Evolutionary conservation across 2,329 filamentous ascomycete genomes (phyloP), one percentile per base, ranked within the genome.

Genomic region (Calonectria pteridis): DNA sequence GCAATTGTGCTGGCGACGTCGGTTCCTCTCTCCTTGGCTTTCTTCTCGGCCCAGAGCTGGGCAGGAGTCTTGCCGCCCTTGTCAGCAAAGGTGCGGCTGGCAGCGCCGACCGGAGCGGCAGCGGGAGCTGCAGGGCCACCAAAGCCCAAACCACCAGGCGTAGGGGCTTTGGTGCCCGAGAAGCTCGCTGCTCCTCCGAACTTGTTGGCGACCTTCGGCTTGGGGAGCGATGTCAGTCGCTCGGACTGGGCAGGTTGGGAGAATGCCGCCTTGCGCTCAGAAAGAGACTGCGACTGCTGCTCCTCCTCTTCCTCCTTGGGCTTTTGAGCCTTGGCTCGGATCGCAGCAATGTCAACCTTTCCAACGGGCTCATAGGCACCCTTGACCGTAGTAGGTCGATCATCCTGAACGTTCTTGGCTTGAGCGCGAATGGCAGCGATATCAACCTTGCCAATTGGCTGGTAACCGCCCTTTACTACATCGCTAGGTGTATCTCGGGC

Each of bases 11-110:
- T 84, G 83, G 86, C 68, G 71, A 78, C 77, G 72, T 78, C 77
- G 50, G 87, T 87, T 58, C 90, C 93, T 66, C 93, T 90, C 83
- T 97, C 92, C 74, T 92, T 93, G 46, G 94, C 96, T 88, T 98
- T 98, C 88, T 96, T 98, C 88, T 99, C 97, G 0, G 96, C 96
- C 97, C 97, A 99, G 43, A 98, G 87, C 84, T 99, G 97, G 35
- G 97, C 96, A 9, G 97, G 97, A 6, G 97, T 98, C 88, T 98
- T 99, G 75, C 97, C 97, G 76, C 94, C 96, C 84, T 97, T 89
- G 78, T 98, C 96, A 20, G 97, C 97, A 87, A 98, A 99, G 0
- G 95, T 98, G 81, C 95, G 93, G 86, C 95, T 97, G 46, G 96
- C 95, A 77, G 92, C 90, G 31, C 95, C 95, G 31, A 98, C 89